phyloP scores from a whole-genome alignment of 2,329 filamentous ascomycete genomes.

The Colletotrichum higginsianum region DNA sequence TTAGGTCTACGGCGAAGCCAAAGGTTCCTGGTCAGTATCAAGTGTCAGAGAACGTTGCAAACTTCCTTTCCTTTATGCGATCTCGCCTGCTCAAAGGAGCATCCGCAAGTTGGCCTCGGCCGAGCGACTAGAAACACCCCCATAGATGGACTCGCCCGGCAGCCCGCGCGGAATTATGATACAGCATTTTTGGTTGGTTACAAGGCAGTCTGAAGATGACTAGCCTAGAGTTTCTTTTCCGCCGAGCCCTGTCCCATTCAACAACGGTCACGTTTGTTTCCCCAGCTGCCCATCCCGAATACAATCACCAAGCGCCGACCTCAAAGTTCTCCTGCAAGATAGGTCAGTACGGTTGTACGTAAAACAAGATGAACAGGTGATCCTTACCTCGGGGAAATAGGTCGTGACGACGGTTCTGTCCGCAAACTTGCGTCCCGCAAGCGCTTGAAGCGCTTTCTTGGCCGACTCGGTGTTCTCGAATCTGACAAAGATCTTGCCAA shows the following conservation, averaged over 20 bases:
- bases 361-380: not conserved
- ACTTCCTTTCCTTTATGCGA: not conserved
- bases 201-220: slow-evolving; percentile 32
- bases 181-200: slow-evolving; percentile 35
- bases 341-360: slow-evolving; percentile 48
- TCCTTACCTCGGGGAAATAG: slow-evolving; percentile 89
- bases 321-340: slow-evolving; percentile 91
- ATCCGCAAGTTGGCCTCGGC: slow-evolving; percentile 3
- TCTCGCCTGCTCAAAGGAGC: slow-evolving; percentile 5
- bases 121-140: slow-evolving; percentile 16
- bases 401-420: slow-evolving; percentile 97
- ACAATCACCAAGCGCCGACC: slow-evolving; percentile 83
- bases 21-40: not conserved
- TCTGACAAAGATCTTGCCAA: slow-evolving; percentile 98
- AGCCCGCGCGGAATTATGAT: slow-evolving; percentile 33
- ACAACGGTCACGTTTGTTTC: not conserved
- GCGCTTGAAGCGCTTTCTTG: slow-evolving; percentile 86
- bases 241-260: slow-evolving; percentile 20
- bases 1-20: too few species aligned
- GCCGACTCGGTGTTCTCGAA: slow-evolving; percentile 85
- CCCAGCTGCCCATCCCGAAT: slow-evolving; percentile 12
- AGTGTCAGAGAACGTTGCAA: not conserved
- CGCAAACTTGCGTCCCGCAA: slow-evolving; percentile 96
- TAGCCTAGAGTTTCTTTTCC: slow-evolving; percentile 24
- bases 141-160: slow-evolving; percentile 17